Conservation (phyloP, 176 grass and related monocot species). For the Triticum aestivum region IWGSC_CS_RefSeq_v2.1 NC_057798.1:530870307-530870806, state of each 20-base stretch:
- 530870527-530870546: neutral
- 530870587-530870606: no score
- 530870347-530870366: constrained; percentile 38
- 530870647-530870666: neutral
- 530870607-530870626: no score
- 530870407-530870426: constrained; percentile 46
- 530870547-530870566: no score
- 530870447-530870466: no score
- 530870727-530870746: neutral
- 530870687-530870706: neutral
- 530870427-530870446: constrained; percentile 13
- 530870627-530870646: neutral
- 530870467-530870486: no score
- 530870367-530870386: constrained; percentile 52
- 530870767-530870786: neutral
- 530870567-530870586: no score
- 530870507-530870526: neutral
- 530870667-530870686: neutral
- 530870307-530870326: constrained; percentile 49
- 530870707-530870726: neutral
- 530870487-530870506: no score
- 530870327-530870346: constrained; percentile 55
- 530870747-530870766: neutral
- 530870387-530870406: constrained; percentile 58
- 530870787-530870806: neutral